A percentile compares a stretch with the other conserved stretches of the same genome.
Evolutionary conservation across 768 basidiomycete genomes (phyloP).

Genomic region (Hericium rajendrae): DNA sequence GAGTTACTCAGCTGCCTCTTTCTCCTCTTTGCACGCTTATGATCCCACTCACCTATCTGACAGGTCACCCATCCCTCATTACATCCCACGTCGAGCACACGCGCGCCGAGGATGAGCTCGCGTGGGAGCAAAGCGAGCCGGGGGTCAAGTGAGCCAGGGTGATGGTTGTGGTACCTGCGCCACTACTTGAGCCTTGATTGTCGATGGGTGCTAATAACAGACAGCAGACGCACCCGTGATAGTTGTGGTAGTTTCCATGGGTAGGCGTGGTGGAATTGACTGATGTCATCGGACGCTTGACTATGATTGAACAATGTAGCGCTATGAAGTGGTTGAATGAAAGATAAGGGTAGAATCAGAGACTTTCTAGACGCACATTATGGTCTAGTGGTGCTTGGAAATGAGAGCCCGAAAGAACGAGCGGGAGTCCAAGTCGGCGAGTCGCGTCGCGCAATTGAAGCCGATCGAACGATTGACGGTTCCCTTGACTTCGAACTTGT

Average conservation of each 20-base stretch:
- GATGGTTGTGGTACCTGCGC: constrained; percentile 7
- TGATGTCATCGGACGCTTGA: constrained; percentile 1
- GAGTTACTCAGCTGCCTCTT: background rate
- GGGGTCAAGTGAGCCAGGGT: constrained; percentile 33
- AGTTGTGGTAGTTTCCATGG: constrained; percentile 15
- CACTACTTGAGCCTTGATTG: background rate
- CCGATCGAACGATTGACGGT: too few species aligned
- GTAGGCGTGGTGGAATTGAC: constrained; percentile 7
- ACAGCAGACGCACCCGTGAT: constrained; percentile 7
- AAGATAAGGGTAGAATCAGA: too few species aligned
- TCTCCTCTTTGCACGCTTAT: background rate
- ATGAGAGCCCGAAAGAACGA: too few species aligned
- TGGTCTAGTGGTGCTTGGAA: too few species aligned
- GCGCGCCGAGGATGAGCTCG: constrained; percentile 40
- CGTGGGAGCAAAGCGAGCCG: constrained; percentile 55
- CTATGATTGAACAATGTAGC: too few species aligned
- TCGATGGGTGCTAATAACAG: background rate
- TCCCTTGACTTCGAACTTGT: too few species aligned
- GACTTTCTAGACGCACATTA: too few species aligned
- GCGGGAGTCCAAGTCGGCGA: too few species aligned
- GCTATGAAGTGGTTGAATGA: too few species aligned
- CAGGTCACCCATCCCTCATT: constrained; percentile 83
- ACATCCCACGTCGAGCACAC: constrained; percentile 77
- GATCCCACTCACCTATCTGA: constrained; percentile 55
- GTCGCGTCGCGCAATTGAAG: too few species aligned